phyloP scores from a whole-genome alignment of 108 stramenopile species.

The Ochromonas danica region DNA sequence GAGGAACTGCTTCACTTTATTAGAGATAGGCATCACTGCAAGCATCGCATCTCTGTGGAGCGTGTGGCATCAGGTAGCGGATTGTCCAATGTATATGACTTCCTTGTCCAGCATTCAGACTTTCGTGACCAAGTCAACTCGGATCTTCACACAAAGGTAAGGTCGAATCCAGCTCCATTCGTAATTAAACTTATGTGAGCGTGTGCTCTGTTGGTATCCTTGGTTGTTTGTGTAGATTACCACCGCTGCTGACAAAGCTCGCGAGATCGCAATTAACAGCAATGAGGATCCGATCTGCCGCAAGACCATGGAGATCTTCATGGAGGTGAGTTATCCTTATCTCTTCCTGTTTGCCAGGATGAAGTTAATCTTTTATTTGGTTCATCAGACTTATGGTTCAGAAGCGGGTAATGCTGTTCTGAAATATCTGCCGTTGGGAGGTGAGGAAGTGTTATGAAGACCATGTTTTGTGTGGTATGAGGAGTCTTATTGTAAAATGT shows the following conservation, averaged over 20 bases:
- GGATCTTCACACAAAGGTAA: no score
- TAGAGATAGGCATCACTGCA: slow-evolving; percentile 59
- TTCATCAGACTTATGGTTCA: slow-evolving; percentile 68
- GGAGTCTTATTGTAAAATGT: background rate
- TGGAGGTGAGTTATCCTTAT: slow-evolving; percentile 36
- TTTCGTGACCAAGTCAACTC: no score
- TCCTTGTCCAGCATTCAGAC: background rate
- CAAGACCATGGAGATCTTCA: slow-evolving; percentile 54
- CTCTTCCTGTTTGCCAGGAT: no score
- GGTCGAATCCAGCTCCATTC: no score
- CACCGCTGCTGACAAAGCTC: no score
- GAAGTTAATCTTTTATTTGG: background rate
- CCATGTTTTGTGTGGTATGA: background rate
- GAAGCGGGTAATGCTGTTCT: slow-evolving; percentile 82
- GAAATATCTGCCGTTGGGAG: slow-evolving; percentile 87
- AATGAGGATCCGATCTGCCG: slow-evolving; percentile 29
- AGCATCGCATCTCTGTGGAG: slow-evolving; percentile 81
- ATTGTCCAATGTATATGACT: slow-evolving; percentile 74
- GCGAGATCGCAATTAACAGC: no score
- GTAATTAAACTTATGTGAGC: no score
- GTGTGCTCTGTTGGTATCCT: no score
- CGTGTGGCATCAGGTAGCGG: slow-evolving; percentile 90
- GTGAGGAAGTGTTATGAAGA: background rate
- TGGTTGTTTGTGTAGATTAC: no score
- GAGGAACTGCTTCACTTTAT: slow-evolving; percentile 61